Conservation (phyloP, 495 filamentous ascomycete species). For the Clavariopsis aquatica region DNA sequence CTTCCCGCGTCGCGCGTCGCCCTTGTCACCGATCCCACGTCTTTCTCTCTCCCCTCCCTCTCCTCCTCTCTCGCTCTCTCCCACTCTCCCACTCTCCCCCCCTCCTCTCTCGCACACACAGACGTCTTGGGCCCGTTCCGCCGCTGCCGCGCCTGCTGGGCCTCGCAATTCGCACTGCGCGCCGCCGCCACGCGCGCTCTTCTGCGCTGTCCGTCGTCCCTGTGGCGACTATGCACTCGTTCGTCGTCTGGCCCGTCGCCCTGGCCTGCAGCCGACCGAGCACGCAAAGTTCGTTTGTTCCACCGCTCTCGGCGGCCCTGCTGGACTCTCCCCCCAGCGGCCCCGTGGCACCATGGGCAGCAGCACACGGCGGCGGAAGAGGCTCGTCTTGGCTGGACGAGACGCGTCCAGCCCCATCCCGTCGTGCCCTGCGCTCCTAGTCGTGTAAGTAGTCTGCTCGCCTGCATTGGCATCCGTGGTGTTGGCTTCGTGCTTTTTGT, state of each 20-base stretch:
- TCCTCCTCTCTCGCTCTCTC: too few species aligned
- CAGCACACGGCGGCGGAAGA: neutral
- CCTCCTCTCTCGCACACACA: too few species aligned
- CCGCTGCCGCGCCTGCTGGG: too few species aligned
- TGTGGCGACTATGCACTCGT: neutral
- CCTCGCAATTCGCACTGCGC: neutral
- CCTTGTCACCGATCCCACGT: too few species aligned
- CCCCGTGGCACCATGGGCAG: neutral
- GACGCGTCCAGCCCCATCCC: neutral
- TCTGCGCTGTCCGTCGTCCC: neutral
- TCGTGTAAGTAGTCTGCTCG: neutral
- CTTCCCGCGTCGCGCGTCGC: too few species aligned
- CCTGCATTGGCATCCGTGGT: neutral
- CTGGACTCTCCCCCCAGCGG: neutral
- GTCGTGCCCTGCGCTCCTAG: neutral
- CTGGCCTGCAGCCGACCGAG: conserved; percentile 4
- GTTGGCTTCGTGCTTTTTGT: conserved; percentile 5
- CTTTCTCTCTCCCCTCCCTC: too few species aligned
- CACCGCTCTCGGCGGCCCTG: neutral
- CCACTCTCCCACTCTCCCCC: too few species aligned
- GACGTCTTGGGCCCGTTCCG: too few species aligned
- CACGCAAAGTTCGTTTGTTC: conserved; percentile 2
- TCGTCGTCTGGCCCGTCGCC: neutral
- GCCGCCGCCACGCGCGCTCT: neutral
- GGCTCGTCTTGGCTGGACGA: neutral